Evolutionary conservation across 129 eudicot genomes (phyloP), one percentile per base, ranked within the genome.

Genomic region (Sambucus nigra): DNA sequence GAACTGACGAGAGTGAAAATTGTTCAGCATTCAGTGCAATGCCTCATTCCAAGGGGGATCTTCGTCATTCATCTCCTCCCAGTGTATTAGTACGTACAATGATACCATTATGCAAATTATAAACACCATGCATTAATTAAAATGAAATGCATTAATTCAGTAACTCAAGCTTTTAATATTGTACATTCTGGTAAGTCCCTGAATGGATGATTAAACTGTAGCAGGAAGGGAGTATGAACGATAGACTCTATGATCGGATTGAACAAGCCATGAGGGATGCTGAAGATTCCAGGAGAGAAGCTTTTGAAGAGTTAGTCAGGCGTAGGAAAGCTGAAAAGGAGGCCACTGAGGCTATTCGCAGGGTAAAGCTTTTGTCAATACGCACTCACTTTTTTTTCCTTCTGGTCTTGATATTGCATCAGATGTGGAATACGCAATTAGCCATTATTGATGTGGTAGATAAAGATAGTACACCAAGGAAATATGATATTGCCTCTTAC

Each of bases 291-390:
- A 71, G 67, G 66, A 61, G 65, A 49, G 94, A 82, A 41, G 91
- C 94, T 40, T 74, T 59, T 65, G 79, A 82, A 59, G 99, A 86
- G 81, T 86, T 95, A 33, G 22, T 63, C 49, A 82, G 65, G 76
- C 91, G 94, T 32, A 63, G 68, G 58, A 79, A 80, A 65, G 94
- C 95, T 58, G 99, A 91, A 76, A 82, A 67, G 58, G 89, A 79
- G 25, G 87, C 85, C 56, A 80, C 82, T 45, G 87, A 69, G 46
- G 95, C 94, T 53, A 66, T 65, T 26, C 74, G 60, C 71, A 81
- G 68, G 80, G 99, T 86, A 78, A 77, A 60, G 47, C 55, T 63
- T 32, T 27, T 44, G 55, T 26, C 31, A 45, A n/a, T 15, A 31
- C 44, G 38, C 47, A n/a, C 41, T 19, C 6, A 16, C 4, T 14